phyloP scores from a whole-genome alignment of 768 basidiomycete genomes.

The Boletus huronensis region DNA sequence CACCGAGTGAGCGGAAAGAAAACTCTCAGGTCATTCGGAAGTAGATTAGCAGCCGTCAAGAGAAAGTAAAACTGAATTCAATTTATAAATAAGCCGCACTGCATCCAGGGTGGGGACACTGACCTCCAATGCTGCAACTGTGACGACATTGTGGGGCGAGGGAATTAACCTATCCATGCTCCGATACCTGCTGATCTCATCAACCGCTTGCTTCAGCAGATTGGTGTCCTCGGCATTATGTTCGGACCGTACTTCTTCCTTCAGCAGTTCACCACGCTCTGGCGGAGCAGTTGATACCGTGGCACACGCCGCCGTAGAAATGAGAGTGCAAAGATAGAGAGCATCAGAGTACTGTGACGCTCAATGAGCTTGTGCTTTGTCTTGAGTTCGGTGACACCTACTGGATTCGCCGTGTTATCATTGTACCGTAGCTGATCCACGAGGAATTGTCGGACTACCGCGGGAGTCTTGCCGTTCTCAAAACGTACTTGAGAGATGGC shows the following conservation, averaged over 20 bases:
- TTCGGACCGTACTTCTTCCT: slow-evolving; percentile 62
- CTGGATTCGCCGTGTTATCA: slow-evolving; percentile 88
- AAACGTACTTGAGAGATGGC: slow-evolving; percentile 86
- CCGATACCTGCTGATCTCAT: slow-evolving; percentile 87
- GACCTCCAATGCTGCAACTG: slow-evolving; percentile 88
- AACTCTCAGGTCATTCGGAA: slow-evolving; percentile 69
- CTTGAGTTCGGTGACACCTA: slow-evolving; percentile 37
- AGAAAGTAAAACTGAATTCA: slow-evolving; percentile 69
- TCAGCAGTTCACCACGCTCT: slow-evolving; percentile 74
- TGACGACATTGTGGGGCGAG: slow-evolving; percentile 90
- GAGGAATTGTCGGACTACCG: slow-evolving; percentile 81
- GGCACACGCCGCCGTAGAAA: slow-evolving; percentile 77
- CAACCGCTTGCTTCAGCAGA: slow-evolving; percentile 68
- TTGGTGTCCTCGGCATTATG: slow-evolving; percentile 66
- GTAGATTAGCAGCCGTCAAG: slow-evolving; percentile 69
- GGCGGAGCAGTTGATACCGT: slow-evolving; percentile 74
- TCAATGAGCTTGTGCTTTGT: slow-evolving; percentile 1
- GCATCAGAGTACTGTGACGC: slow-evolving; percentile 77
- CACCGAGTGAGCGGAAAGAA: slow-evolving; percentile 91
- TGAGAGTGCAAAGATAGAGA: slow-evolving; percentile 83
- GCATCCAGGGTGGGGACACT: slow-evolving; percentile 20
- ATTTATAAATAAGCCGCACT: slow-evolving; percentile 3
- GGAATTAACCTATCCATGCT: slow-evolving; percentile 95
- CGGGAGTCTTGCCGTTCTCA: slow-evolving; percentile 80
- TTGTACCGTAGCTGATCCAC: slow-evolving; percentile 93